Percentiles rank a stretch among this genome's conserved stretches.
These are phyloP conservation scores for Fragaria iinumae DNA, from an alignment of 306 rosid genomes.

Conservation along the genomic window DNA sequence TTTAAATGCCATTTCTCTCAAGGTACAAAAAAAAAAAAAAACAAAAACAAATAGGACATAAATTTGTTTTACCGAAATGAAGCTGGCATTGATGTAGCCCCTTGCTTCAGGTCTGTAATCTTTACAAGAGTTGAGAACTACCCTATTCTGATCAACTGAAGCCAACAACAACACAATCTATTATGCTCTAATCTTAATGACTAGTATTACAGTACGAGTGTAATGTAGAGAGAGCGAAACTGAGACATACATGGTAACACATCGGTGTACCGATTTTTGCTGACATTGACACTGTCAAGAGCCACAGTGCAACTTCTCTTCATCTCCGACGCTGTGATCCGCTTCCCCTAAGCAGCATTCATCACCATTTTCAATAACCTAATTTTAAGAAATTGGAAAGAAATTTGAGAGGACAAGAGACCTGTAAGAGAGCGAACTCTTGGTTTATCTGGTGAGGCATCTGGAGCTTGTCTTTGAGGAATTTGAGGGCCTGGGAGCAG, in stretches of 20 bases:
- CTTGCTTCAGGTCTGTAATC: slow-evolving; percentile 80
- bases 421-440: slow-evolving; percentile 77
- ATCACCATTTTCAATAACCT: neutral
- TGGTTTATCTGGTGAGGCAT: slow-evolving; percentile 41
- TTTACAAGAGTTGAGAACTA: slow-evolving; percentile 60
- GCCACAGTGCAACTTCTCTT: slow-evolving; percentile 60
- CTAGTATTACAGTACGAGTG: too few species aligned
- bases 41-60: neutral
- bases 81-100: slow-evolving; percentile 93
- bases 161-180: slow-evolving; percentile 15
- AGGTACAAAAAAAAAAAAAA: neutral
- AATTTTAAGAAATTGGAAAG: neutral
- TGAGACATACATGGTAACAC: slow-evolving; percentile 68
- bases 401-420: neutral
- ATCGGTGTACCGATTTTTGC: slow-evolving; percentile 73
- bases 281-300: slow-evolving; percentile 54
- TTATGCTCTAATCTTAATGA: neutral
- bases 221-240: neutral
- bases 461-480: slow-evolving; percentile 57
- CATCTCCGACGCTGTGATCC: slow-evolving; percentile 43
- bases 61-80: slow-evolving; percentile 46
- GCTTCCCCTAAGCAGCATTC: neutral
- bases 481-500: slow-evolving; percentile 61
- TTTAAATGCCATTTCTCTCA: neutral
- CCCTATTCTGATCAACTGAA: slow-evolving; percentile 75